Base-by-base conservation (phyloP, 768 basidiomycete genomes). In the Hygrocybe coccinea region DNA sequence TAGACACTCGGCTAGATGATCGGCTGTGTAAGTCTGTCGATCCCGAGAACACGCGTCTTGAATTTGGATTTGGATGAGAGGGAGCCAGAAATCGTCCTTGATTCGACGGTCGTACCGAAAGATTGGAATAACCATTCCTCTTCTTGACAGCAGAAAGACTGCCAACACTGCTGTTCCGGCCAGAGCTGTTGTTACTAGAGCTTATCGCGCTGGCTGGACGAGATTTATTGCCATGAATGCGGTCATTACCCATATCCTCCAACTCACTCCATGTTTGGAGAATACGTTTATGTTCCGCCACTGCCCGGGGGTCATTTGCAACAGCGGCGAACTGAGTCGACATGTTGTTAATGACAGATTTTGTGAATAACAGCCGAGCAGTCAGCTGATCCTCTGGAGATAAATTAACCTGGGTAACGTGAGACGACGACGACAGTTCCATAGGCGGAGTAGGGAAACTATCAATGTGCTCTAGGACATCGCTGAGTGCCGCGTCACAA, bases 381-480 rank as follows among this genome's bases (percentile, higher is more conserved):
- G 67, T 69, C 4, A 91, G 70, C 62, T 91, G 88, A 39, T 86
- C 85, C 56, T 87, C 83, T 0, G 91, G 84, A 7, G 81, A 69
- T 3, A 77, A 60, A 21, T 71, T 66, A 6, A 66, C 58, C 11
- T 73, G 67, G 34, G 75, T 73, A 55, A 70, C 57, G 59, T 82
- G 82, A 14, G 74, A 69, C 21, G 83, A 83, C 3, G 83, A 83
- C 3, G 81, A 75, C 33, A 85, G 69, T 4, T 78, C 75, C 24
- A 74, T 65, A 4, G 85, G 85, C 33, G 74, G 66, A 2, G 81
- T 77, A 8, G 91, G 91, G 64, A 84, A 92, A 62, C 87, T 90
- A 66, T 95, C 91, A 52, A 92, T 77, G 63, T 92, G 89, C 63
- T 92, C 89, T 45, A 95, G 73, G 4, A 94, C 75, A 67, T 93